Evolutionary conservation across 2,329 filamentous ascomycete species (phyloP), one percentile per base, ranked within the genome.

Genomic region (Exophiala lecanii-corni): DNA sequence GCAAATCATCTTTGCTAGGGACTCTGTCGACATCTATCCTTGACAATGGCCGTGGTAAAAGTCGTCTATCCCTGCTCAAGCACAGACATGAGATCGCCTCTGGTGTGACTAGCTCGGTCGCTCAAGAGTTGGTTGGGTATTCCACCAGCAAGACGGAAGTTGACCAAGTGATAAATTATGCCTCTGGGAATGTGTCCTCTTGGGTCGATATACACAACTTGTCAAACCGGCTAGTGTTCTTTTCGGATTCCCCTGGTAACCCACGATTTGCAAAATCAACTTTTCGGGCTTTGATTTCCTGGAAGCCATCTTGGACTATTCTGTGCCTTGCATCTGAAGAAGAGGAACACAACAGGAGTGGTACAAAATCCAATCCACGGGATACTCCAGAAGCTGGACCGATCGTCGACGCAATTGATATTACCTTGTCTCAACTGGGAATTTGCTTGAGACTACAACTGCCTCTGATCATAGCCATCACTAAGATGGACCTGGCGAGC

Each of bases 121-220:
- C 92, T 0, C 91, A 96, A 58, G 92, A 97, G 62, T 73, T 98
- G 7, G 78, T 98, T 49, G 92, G 92, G 5, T 98, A 97, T 61
- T 67, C 71, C 3, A 59, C 71, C 3, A 59, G 59, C 18, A 32
- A 45, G 5, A 9, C 30, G 13, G 15, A 35, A n/a, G 33, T 37
- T 9, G 21, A 37, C 13, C 52, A 57, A 6, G 53, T 53, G 15
- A 62, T 72, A 38, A 97, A 95, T 61, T 97, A 94, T 61, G 82
- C 86, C 2, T 83, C 84, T 47, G 82, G 82, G 10, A 88, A 95
- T 59, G 82, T 96, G 35, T 86, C 88, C 45, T 89, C 89, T 1
- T 98, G 92, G 92, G 82, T 86, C 40, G 91, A 96, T 60, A 92
- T 97, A 39, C 92, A 98, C 62, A 82, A 86, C 26, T 78, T 81